Conservation (phyloP, 208 protist species). For the Leishmania arabica region DNA sequence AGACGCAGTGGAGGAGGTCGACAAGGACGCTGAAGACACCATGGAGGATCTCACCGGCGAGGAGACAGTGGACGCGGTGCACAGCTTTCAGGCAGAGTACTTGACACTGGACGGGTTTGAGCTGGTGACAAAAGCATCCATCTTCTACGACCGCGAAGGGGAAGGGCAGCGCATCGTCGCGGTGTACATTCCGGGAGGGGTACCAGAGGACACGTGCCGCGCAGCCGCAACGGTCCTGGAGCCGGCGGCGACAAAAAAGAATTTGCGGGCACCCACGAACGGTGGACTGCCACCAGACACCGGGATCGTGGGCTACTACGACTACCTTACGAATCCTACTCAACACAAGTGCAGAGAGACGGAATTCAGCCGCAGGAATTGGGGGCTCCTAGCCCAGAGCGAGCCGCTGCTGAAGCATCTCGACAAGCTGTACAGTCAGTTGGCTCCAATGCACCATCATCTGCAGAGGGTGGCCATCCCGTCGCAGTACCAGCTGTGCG, state of each 20-base stretch:
- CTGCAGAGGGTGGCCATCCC: slow-evolving; percentile 82
- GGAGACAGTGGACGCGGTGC: slow-evolving; percentile 66
- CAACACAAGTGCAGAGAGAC: slow-evolving; percentile 87
- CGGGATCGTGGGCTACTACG: slow-evolving; percentile 91
- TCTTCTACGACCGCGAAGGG: slow-evolving; percentile 58
- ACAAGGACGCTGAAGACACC: slow-evolving; percentile 10
- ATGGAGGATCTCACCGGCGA: slow-evolving; percentile 57
- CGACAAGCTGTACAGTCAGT: slow-evolving; percentile 70
- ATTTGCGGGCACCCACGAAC: slow-evolving; percentile 78
- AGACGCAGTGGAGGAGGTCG: slow-evolving; percentile 13
- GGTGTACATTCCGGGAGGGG: slow-evolving; percentile 64
- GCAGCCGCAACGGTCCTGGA: slow-evolving; percentile 55
- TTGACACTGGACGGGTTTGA: slow-evolving; percentile 59
- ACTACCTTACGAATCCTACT: slow-evolving; percentile 88
- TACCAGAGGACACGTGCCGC: slow-evolving; percentile 50
- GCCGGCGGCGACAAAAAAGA: slow-evolving; percentile 72
- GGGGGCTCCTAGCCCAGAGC: slow-evolving; percentile 46
- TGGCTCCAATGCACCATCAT: slow-evolving; percentile 72
- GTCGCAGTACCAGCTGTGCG: slow-evolving; percentile 65
- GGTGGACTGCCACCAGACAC: slow-evolving; percentile 83
- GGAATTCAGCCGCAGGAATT: slow-evolving; percentile 76
- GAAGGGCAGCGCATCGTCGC: slow-evolving; percentile 54
- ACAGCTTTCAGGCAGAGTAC: slow-evolving; percentile 44
- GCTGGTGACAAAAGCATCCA: slow-evolving; percentile 55
- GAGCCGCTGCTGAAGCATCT: slow-evolving; percentile 53